phyloP scores from a whole-genome alignment of 208 protist species.

The Trypanosoma avium region DNA sequence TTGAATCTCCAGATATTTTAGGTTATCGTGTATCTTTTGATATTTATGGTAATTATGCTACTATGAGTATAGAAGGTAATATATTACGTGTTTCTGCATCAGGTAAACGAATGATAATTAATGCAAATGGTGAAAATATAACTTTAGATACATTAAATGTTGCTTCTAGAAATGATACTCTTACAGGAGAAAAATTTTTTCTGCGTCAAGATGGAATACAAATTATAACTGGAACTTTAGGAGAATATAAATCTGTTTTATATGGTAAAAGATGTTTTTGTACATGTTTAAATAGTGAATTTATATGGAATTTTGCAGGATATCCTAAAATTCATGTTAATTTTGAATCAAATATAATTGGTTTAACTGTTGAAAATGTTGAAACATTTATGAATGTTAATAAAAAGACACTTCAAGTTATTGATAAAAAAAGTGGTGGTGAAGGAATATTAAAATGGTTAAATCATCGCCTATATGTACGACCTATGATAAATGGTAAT shows the following conservation, averaged over 20 bases:
- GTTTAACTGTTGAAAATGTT: slow-evolving; percentile 8
- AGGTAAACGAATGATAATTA: slow-evolving; percentile 17
- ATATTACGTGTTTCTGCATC: slow-evolving; percentile 19
- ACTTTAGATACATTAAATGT: slow-evolving; percentile 11
- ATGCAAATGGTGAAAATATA: neutral
- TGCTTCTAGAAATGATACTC: neutral
- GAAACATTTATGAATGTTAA: slow-evolving; percentile 22
- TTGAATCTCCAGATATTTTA: slow-evolving; percentile 34
- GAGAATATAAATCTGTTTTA: neutral
- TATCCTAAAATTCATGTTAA: slow-evolving; percentile 15
- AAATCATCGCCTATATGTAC: slow-evolving; percentile 26
- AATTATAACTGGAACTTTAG: neutral
- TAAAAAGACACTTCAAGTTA: slow-evolving; percentile 2
- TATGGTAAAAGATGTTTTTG: slow-evolving; percentile 13
- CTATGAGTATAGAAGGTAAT: slow-evolving; percentile 12
- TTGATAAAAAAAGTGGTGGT: slow-evolving; percentile 14
- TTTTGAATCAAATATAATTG: neutral
- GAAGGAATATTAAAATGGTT: slow-evolving; percentile 29
- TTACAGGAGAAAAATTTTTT: slow-evolving; percentile 4
- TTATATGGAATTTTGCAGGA: slow-evolving; percentile 15
- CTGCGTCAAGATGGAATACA: slow-evolving; percentile 20
- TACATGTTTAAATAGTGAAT: neutral
- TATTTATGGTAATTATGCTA: slow-evolving; percentile 42
- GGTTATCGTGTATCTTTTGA: slow-evolving; percentile 47
- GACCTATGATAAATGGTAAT: slow-evolving; percentile 14